Conservation (phyloP, 2,329 filamentous ascomycete species). For the Neurospora sp. region DNA sequence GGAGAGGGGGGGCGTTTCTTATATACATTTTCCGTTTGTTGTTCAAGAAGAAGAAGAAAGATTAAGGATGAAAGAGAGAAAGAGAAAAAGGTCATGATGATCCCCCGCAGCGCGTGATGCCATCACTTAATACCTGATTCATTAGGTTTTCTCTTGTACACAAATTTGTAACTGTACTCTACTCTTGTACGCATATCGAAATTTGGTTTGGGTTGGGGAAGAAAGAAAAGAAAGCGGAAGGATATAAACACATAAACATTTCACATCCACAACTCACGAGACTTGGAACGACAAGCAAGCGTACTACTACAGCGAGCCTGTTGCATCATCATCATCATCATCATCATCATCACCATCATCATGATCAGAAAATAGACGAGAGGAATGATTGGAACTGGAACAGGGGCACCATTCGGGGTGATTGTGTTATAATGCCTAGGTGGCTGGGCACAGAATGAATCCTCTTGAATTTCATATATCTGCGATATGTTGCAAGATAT, state of each 20-base stretch:
- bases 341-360: background rate
- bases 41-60: background rate
- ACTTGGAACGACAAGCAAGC: background rate
- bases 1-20: background rate
- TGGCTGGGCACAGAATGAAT: background rate
- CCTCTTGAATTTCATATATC: background rate
- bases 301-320: background rate
- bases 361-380: background rate
- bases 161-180: background rate
- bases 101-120: background rate
- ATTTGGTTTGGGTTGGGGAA: background rate
- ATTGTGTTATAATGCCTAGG: background rate
- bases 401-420: background rate
- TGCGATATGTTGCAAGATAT: too few species aligned
- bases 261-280: background rate
- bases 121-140: background rate
- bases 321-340: background rate
- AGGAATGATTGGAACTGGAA: background rate
- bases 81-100: background rate
- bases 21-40: background rate
- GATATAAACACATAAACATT: background rate
- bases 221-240: background rate
- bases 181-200: background rate
- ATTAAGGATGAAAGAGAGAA: background rate
- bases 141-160: background rate